These are phyloP conservation scores for Candida takata DNA, from an alignment of 805 yeast genomes.

Conservation along the genomic window DNA sequence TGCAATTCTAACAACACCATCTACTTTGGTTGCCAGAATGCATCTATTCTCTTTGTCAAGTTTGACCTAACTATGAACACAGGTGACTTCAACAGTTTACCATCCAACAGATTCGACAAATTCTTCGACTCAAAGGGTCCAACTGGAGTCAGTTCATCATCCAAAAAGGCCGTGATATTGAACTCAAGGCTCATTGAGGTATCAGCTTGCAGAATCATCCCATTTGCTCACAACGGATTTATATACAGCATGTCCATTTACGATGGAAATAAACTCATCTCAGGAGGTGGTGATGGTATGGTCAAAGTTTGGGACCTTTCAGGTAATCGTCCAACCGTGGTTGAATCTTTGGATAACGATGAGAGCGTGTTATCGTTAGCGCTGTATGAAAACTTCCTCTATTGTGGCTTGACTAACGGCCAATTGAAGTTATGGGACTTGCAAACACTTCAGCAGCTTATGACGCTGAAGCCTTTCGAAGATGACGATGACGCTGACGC, in stretches of 20 bases:
- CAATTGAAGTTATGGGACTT: constrained; percentile 81
- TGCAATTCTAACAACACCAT: constrained; percentile 50
- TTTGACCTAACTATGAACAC: constrained; percentile 22
- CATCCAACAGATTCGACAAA: constrained; percentile 65
- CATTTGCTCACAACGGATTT: constrained; percentile 90
- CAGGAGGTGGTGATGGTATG: constrained; percentile 90
- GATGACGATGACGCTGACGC: constrained; percentile 16
- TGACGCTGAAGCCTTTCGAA: constrained; percentile 32
- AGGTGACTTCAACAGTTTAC: constrained; percentile 35
- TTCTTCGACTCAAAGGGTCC: constrained; percentile 92
- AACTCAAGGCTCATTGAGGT: constrained; percentile 49
- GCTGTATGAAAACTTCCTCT: constrained; percentile 58
- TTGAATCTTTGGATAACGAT: constrained; percentile 47
- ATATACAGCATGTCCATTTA: constrained; percentile 53
- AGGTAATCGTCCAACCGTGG: constrained; percentile 13
- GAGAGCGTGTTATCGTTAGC: constrained; percentile 70
- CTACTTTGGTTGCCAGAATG: constrained; percentile 89
- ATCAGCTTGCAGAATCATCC: constrained; percentile 54
- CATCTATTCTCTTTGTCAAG: constrained; percentile 71
- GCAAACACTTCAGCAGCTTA: constrained; percentile 64
- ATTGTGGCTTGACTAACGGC: constrained; percentile 77
- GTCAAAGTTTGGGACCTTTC: constrained; percentile 70
- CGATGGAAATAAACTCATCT: constrained; percentile 36
- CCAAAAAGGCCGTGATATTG: constrained; percentile 1
- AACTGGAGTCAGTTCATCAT: constrained; percentile 37